These are phyloP conservation scores for Aspergillus phoenicis DNA, from an alignment of 2,329 filamentous ascomycete genomes.

Conservation along the genomic window DNA sequence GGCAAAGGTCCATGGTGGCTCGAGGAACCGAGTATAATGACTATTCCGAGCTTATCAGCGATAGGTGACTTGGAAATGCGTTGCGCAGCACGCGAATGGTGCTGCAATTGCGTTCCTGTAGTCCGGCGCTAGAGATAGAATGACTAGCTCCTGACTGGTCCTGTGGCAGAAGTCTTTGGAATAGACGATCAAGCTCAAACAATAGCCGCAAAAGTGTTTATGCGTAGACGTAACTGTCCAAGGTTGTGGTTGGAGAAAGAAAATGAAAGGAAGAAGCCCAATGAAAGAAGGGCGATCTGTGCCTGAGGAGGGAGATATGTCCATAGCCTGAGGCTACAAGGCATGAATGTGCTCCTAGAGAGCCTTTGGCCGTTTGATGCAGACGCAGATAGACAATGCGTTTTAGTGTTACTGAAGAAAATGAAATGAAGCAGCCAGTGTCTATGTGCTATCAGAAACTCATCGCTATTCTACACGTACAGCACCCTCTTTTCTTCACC, in stretches of 20 bases:
- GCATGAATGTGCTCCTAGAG: neutral
- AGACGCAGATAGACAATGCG: neutral
- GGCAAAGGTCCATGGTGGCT: neutral
- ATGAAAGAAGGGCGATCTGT: neutral
- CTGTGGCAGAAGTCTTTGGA: neutral
- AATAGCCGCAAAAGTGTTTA: too few relatives aligned
- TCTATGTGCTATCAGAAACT: conserved; percentile 43
- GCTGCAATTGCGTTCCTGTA: neutral
- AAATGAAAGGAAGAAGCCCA: neutral
- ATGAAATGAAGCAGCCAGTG: conserved; percentile 15
- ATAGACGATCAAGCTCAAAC: too few relatives aligned
- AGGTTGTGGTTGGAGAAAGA: neutral
- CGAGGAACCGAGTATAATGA: too few relatives aligned
- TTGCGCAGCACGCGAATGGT: neutral
- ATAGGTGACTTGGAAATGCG: neutral
- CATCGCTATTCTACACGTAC: conserved; percentile 43
- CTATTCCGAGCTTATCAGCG: neutral
- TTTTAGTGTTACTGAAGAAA: neutral
- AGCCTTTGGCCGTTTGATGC: neutral
- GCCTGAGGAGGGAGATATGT: neutral
- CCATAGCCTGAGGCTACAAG: neutral
- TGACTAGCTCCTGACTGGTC: neutral
- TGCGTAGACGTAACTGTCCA: neutral
- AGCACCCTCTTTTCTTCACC: conserved; percentile 20
- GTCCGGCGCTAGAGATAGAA: neutral